Base-by-base conservation (phyloP, 495 filamentous ascomycete genomes). In the Rostrohypoxylon terebratum region DNA sequence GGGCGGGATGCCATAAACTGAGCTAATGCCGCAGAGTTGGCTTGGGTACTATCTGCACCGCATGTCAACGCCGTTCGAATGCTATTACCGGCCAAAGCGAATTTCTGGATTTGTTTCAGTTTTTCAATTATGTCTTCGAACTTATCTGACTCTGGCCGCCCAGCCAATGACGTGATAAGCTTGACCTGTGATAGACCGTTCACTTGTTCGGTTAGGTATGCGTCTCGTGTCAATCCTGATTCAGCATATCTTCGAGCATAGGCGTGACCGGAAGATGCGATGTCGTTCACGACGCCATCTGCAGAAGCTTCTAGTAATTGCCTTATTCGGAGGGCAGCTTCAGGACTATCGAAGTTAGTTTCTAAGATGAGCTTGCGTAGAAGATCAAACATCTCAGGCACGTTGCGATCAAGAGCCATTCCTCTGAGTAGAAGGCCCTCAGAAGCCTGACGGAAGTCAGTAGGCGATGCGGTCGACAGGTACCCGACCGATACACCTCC, bases 31-130 rank as follows among this genome's bases (percentile, higher is more conserved):
- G 82, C 81, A 70, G 95, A 89, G 76, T 99, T 99, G 36, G 81
- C 82, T 8, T 83, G 72, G 7, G 88, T 85, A 68, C 89, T 92
- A 44, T 92, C 92, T 5, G 80, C 66, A 45, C 94, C 91, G 75
- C 96, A 98, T 1, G 93, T 97, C 55, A 99, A 83, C n/a, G 96
- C 92, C 6, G 90, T 87, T 20, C 95, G 91, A 42, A 98, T 83
- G 9, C 78, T 82, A 18, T 81, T 83, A 33, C 86, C 86, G 4
- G 80, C 74, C 60, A 97, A 85, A 0, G 92, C 93, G 73, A 93
- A 87, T 2, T 85, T 84, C 78, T 97, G 93, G 61, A 97, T 96
- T n/a, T 87, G 79, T 80, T 95, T 94, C 31, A 99, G 86, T 77
- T 97, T 97, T 33, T 85, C 83, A 55, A 97, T 91, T 47, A 98